Conservation (phyloP, 1,139 yeast species). For the Suhomyces maxii region DNA sequence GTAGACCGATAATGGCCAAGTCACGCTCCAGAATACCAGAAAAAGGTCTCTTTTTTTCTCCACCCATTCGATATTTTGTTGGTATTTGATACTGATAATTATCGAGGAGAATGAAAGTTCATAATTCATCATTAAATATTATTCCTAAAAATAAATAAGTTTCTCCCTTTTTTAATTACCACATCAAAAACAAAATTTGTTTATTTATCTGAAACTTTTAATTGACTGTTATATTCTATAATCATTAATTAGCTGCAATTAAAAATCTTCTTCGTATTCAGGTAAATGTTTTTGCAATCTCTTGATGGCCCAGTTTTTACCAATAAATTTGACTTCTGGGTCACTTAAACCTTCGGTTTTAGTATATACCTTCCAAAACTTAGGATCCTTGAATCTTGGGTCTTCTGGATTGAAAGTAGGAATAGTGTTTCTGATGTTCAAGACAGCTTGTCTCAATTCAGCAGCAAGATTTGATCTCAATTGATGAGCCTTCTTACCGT, state of each 20-base stretch:
- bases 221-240: not conserved
- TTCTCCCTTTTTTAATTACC: no score
- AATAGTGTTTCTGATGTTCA: slow-evolving; percentile 51
- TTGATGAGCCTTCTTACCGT: slow-evolving; percentile 60
- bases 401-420: slow-evolving; percentile 52
- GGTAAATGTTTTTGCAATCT: slow-evolving; percentile 61
- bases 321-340: slow-evolving; percentile 67
- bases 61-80: no score
- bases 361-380: slow-evolving; percentile 73
- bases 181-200: no score
- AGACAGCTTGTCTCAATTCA: slow-evolving; percentile 63
- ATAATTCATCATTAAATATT: no score
- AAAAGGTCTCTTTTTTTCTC: no score
- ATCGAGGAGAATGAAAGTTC: not conserved
- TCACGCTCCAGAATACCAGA: no score
- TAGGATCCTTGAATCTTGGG: slow-evolving; percentile 62
- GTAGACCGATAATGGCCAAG: no score
- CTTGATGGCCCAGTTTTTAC: slow-evolving; percentile 78
- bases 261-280: slow-evolving; percentile 27
- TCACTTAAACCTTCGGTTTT: slow-evolving; percentile 63
- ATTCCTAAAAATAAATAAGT: no score
- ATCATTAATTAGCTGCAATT: not conserved
- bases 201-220: no score
- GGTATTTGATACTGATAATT: no score
- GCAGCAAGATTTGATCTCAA: slow-evolving; percentile 73